A percentile compares a stretch with the other conserved stretches of the same genome.
These are phyloP conservation scores for Acacia melanoxylon DNA, from an alignment of 306 rosid species.

Conservation along the genomic window DNA sequence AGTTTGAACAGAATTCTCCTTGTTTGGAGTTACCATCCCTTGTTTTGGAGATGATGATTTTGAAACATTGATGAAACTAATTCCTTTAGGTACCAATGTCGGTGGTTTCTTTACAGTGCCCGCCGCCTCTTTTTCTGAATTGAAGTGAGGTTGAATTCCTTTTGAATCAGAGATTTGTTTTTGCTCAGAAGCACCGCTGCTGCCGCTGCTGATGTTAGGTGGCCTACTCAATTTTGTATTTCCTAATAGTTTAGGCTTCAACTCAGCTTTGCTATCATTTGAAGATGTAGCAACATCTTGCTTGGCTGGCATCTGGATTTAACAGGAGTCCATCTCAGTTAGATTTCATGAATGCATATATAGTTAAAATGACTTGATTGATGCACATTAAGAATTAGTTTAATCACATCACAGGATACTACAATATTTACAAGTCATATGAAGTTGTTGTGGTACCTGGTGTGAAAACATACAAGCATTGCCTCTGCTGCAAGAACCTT, in stretches of 20 bases:
- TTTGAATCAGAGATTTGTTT: slow-evolving; percentile 29
- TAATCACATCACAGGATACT: neutral
- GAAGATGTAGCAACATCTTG: slow-evolving; percentile 41
- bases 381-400: neutral
- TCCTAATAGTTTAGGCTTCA: slow-evolving; percentile 35
- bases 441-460: slow-evolving; percentile 54
- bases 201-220: slow-evolving; percentile 29
- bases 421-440: slow-evolving; percentile 7
- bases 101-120: slow-evolving; percentile 34
- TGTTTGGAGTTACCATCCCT: slow-evolving; percentile 33
- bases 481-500: slow-evolving; percentile 76
- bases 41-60: slow-evolving; percentile 38
- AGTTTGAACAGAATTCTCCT: slow-evolving; percentile 34
- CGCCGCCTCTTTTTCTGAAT: slow-evolving; percentile 32
- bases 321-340: slow-evolving; percentile 16
- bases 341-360: neutral
- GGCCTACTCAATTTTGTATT: slow-evolving; percentile 39
- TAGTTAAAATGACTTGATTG: neutral
- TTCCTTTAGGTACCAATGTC: slow-evolving; percentile 49
- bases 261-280: slow-evolving; percentile 42
- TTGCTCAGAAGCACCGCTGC: slow-evolving; percentile 23
- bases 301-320: slow-evolving; percentile 51
- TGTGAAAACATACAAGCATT: slow-evolving; percentile 74
- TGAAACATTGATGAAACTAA: slow-evolving; percentile 50
- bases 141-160: slow-evolving; percentile 32